phyloP scores from a whole-genome alignment of 495 filamentous ascomycete species.

The Daldinia vernicosa region DNA sequence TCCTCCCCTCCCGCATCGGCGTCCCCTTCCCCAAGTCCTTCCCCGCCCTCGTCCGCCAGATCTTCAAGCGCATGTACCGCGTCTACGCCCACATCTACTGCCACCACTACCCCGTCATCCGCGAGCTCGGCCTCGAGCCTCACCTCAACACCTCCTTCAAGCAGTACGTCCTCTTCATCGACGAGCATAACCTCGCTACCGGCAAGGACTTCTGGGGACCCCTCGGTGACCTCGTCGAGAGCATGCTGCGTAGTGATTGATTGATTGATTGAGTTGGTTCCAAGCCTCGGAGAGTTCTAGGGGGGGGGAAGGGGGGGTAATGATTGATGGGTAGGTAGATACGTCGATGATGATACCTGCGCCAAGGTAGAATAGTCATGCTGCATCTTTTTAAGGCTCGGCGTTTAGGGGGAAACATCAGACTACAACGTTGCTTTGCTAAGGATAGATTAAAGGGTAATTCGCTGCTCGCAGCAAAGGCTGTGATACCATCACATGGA shows the following conservation, averaged over 20 bases:
- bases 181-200: slow-evolving; percentile 87
- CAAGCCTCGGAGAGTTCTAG: not conserved
- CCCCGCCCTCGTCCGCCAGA: slow-evolving; percentile 82
- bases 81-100: slow-evolving; percentile 99
- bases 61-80: slow-evolving; percentile 98
- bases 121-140: slow-evolving; percentile 93
- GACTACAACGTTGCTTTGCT: slow-evolving; percentile 20
- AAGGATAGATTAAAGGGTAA: slow-evolving; percentile 38
- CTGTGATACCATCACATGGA: slow-evolving; percentile 11
- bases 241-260: slow-evolving; percentile 93
- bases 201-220: slow-evolving; percentile 98
- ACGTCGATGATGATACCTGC: slow-evolving; percentile 29
- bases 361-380: slow-evolving; percentile 25
- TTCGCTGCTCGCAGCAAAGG: slow-evolving; percentile 24
- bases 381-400: slow-evolving; percentile 30
- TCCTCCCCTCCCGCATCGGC: slow-evolving; percentile 93
- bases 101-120: slow-evolving; percentile 97
- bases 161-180: slow-evolving; percentile 97
- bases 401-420: slow-evolving; percentile 42
- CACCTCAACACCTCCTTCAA: slow-evolving; percentile 99
- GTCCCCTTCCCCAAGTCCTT: slow-evolving; percentile 96
- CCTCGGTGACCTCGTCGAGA: slow-evolving; percentile 95
- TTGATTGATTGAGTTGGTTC: slow-evolving; percentile 70
- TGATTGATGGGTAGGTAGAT: slow-evolving; percentile 13
- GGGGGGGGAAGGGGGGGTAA: not conserved